Evolutionary conservation across 208 protist genomes (phyloP), one percentile per base, ranked within the genome.

Genomic region (Leptomonas pyrrhocoris): DNA sequence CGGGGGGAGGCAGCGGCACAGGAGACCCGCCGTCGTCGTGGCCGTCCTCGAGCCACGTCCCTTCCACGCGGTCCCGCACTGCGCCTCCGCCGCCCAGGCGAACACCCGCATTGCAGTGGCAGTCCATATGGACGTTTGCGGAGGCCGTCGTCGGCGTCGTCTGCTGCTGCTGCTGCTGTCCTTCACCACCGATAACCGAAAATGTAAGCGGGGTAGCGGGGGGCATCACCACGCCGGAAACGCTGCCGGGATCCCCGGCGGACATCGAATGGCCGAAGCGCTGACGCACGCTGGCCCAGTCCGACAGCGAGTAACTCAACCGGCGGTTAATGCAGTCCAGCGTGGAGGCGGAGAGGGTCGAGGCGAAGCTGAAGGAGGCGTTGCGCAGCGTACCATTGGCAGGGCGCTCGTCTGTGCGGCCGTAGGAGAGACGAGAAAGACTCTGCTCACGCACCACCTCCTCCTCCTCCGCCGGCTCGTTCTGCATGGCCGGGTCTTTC

Each of bases 301-400:
- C 40, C 13, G 69, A 77, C 9, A 73, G 56, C 19, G 77, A 81
- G 53, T 64, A 73, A 28, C 50, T 72, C 59, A 81, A 53, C 0
- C 77, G 69, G 23, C 77, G 69, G 67, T 77, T 77, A 53, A 81
- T 81, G 66, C 60, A 74, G 28, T 77, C 71, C 31, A 81, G 43
- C 46, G 71, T 81, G 23, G 71, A 73, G 57, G 71, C 65, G 49
- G 77, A 81, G 31, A 81, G 61, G 15, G 62, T 71, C 23, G 71
- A 78, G 21, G 77, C 49, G 16, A 45, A 40, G 53, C 66, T 59
- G 19, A 70, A 45, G 45, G 64, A 64, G 1, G 76, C 11, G n/a
- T 62, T 58, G 42, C 51, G 68, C 69, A 43, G 53, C 18, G 18
- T 15, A 38, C 34, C 34, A 9, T 9, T 38, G 34, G 34, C 9